Base-by-base conservation (phyloP, 768 basidiomycete genomes). In the Suillus sp. region DNA sequence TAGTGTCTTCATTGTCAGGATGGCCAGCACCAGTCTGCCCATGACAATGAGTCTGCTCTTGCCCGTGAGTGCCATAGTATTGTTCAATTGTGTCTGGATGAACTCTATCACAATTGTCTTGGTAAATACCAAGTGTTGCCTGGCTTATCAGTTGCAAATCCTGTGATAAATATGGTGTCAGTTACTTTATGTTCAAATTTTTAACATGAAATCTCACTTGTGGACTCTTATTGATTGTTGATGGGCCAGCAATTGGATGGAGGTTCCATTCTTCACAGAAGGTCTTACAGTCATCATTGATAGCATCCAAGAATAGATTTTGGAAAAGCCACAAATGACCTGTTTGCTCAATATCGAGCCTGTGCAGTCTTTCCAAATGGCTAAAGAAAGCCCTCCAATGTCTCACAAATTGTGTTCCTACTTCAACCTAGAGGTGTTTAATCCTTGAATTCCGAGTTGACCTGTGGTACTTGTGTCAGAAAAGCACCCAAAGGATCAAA, bases 241-340 rank as follows among this genome's bases (percentile, higher is more conserved):
- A 48, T 14, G 40, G 43, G 2, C 69, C 73, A 4, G 69, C 74
- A 13, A 82, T 68, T 0, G 77, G 72, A 58, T 82, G 78, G 7
- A 68, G 40, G 61, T 83, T 84, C 81, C 81, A 83, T 4, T 77
- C 66, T 2, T 63, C 1, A 16, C 67, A 66, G 62, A 82, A 82
- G 9, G 59, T 37, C 0, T 62, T 1, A 55, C 80, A 81, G 57
- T 81, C 79, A 0, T 59, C 18, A 42, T 82, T 78, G 27, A 83
- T 75, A 0, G 40, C 40, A 2, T 69, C 61, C 0, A 83, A 72
- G 62, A 83, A 84, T 0, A 83, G 68, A 38, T 37, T 30, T 30
- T 83, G 79, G 0, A 84, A 67, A 0, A 84, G 70, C 83, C 83
- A 83, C 0, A 80, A 64, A 63, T 84, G 82, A 14, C 60, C 13